These are phyloP conservation scores for Ustilago cynodontis DNA, from an alignment of 1,284 basidiomycete genomes.

Conservation along the genomic window DNA sequence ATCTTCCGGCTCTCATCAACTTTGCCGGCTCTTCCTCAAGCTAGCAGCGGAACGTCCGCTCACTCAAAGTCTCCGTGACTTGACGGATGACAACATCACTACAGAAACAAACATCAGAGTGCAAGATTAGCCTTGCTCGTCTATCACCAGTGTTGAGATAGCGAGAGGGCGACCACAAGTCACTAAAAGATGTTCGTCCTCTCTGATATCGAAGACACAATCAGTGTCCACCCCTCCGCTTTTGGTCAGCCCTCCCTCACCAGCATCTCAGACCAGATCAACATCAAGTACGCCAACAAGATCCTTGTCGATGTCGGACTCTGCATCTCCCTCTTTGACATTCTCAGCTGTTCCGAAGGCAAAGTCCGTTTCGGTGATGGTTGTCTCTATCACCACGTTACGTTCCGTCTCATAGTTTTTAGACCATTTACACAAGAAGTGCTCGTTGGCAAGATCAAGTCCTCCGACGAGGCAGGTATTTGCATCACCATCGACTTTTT, in stretches of 20 bases:
- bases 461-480: conserved; percentile 77
- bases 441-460: conserved; percentile 85
- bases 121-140: no score
- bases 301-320: conserved; percentile 92
- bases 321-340: conserved; percentile 88
- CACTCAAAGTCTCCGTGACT: neutral
- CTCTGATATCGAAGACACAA: conserved; percentile 75
- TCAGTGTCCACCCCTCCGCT: conserved; percentile 80
- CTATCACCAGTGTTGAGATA: no score
- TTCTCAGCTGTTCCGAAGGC: conserved; percentile 87
- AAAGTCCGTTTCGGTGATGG: conserved; percentile 95
- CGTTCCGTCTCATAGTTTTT: conserved; percentile 90
- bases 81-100: neutral
- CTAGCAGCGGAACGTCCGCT: neutral
- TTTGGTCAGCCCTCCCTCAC: conserved; percentile 80
- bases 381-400: conserved; percentile 92
- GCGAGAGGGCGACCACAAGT: no score
- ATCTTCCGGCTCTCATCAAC: neutral
- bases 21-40: neutral
- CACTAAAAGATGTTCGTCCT: conserved; percentile 64
- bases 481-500: conserved; percentile 89
- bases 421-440: conserved; percentile 91
- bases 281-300: conserved; percentile 93
- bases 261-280: conserved; percentile 82
- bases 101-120: no score